These are phyloP conservation scores for Clitopilus hobsonii DNA, from an alignment of 768 basidiomycete species.

Conservation along the genomic window DNA sequence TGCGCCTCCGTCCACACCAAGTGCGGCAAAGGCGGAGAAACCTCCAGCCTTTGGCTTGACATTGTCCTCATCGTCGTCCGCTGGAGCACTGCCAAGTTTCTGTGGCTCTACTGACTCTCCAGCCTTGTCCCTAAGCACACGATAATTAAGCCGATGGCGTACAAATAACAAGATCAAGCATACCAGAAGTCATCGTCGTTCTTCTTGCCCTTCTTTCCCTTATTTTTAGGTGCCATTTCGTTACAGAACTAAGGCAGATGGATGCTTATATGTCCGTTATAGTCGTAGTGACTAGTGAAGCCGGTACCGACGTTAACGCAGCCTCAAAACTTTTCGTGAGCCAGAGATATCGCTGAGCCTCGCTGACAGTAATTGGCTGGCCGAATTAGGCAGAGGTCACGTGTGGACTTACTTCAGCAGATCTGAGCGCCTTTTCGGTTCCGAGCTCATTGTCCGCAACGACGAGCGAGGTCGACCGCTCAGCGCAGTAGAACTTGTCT, in stretches of 20 bases:
- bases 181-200: slow-evolving; percentile 84
- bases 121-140: slow-evolving; percentile 50
- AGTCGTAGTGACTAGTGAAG: not conserved
- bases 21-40: slow-evolving; percentile 50
- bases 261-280: slow-evolving; percentile 1
- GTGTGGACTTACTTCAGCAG: not conserved
- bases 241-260: slow-evolving; percentile 3
- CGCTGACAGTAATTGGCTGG: slow-evolving; percentile 1
- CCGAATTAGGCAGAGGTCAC: not conserved
- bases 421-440: not conserved
- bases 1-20: slow-evolving; percentile 36
- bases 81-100: slow-evolving; percentile 29
- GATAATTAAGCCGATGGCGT: slow-evolving; percentile 14
- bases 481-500: not conserved
- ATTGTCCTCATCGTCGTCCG: slow-evolving; percentile 33
- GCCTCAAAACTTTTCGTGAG: not conserved
- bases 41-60: slow-evolving; percentile 23
- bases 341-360: not conserved
- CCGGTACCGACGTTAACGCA: not conserved
- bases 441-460: not conserved
- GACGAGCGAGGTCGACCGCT: not conserved
- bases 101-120: slow-evolving; percentile 53
- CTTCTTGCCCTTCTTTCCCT: slow-evolving; percentile 87
- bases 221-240: slow-evolving; percentile 56
- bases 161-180: slow-evolving; percentile 14